A percentile compares a stretch with the other conserved stretches of the same genome.
Evolutionary conservation across 345 rosid genomes (phyloP).

Genomic region (Trapa incisa): DNA sequence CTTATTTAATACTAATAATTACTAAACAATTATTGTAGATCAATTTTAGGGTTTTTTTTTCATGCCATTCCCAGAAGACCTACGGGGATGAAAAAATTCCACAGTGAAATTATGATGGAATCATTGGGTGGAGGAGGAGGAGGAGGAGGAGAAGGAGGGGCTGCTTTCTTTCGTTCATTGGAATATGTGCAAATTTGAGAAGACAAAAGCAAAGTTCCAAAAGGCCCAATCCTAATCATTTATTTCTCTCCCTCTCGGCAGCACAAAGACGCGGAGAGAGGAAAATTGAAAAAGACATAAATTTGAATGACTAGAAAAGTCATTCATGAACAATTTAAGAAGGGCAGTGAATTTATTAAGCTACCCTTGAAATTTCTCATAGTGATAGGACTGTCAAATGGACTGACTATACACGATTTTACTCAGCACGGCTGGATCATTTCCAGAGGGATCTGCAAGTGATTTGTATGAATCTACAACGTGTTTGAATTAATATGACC

Average conservation of each 20-base stretch:
- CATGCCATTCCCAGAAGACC: not conserved
- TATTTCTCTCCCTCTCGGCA: not conserved
- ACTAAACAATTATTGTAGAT: no score
- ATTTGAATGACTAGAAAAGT: not conserved
- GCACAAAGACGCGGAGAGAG: not conserved
- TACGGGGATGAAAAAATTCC: not conserved
- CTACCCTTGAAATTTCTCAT: no score
- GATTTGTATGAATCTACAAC: no score
- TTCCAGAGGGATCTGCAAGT: not conserved
- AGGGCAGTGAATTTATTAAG: no score
- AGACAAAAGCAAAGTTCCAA: slow-evolving; percentile 13
- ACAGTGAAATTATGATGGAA: slow-evolving; percentile 8
- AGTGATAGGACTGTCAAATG: not conserved
- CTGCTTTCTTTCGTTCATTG: slow-evolving; percentile 9
- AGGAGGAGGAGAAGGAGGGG: no score
- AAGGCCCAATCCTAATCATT: slow-evolving; percentile 7
- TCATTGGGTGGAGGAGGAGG: slow-evolving; percentile 1
- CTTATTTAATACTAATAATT: no score
- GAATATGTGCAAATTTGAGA: slow-evolving; percentile 8
- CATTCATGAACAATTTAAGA: not conserved
- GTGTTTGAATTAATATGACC: no score
- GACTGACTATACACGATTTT: not conserved
- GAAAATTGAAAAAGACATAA: not conserved
- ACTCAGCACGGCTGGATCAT: not conserved
- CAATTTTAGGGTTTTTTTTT: no score